A percentile compares a stretch with the other conserved stretches of the same genome.
Evolutionary conservation across 257 asterid species (phyloP).

Genomic region (Sherardia arvensis): DNA sequence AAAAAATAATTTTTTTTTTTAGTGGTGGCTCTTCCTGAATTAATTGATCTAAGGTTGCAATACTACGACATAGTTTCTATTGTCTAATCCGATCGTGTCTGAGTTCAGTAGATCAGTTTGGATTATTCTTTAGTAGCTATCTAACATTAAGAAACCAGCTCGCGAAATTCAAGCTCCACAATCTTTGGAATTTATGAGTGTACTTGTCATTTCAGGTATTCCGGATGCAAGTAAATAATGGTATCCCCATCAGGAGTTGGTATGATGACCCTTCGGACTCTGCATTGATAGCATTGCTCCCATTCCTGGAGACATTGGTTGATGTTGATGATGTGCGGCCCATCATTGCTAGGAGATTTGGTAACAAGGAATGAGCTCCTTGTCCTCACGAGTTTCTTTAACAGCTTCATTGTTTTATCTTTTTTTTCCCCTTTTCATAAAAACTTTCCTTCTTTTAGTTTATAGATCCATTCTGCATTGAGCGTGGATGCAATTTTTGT

Average conservation of each 20-base stretch:
- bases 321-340: slow-evolving; percentile 92
- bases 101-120: neutral
- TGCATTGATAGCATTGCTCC: slow-evolving; percentile 73
- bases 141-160: neutral
- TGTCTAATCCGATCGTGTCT: slow-evolving; percentile 1
- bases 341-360: slow-evolving; percentile 81
- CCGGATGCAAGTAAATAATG: slow-evolving; percentile 90
- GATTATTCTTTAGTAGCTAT: neutral
- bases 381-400: slow-evolving; percentile 42
- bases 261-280: slow-evolving; percentile 80
- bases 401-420: slow-evolving; percentile 25
- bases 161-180: neutral
- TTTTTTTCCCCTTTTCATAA: slow-evolving; percentile 6
- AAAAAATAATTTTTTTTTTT: too few species aligned
- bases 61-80: neutral
- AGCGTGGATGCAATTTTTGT: slow-evolving; percentile 40
- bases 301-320: slow-evolving; percentile 84
- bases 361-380: slow-evolving; percentile 94
- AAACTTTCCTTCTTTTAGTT: slow-evolving; percentile 28
- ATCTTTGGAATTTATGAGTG: neutral
- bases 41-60: neutral
- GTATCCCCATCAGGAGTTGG: slow-evolving; percentile 98
- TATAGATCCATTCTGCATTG: slow-evolving; percentile 31
- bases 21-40: neutral
- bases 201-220: slow-evolving; percentile 60